Percentiles rank a stretch among this genome's conserved stretches.
Conservation (phyloP, 495 filamentous ascomycete species). For the Daldinia bambusicola region DNA sequence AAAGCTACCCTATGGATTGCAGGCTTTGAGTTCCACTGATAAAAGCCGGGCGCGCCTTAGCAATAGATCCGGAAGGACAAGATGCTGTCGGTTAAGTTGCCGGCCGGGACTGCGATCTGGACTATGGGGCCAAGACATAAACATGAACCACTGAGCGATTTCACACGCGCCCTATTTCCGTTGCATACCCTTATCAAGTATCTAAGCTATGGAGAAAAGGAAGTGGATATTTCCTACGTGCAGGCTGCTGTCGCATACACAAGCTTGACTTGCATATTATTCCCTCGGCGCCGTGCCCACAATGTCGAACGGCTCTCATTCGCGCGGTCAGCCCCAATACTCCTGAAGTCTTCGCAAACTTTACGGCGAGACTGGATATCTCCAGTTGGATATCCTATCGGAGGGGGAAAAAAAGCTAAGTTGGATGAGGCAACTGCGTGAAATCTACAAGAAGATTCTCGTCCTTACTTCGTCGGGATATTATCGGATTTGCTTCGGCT, state of each 20-base stretch:
- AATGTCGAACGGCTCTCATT: conserved; percentile 4
- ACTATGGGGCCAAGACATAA: conserved; percentile 28
- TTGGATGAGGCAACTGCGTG: not conserved
- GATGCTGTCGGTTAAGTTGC: conserved; percentile 10
- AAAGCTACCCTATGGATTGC: conserved; percentile 6
- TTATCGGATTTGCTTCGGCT: conserved; percentile 18
- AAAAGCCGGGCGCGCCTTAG: conserved; percentile 28
- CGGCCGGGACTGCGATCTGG: conserved; percentile 22
- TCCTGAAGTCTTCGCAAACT: not conserved
- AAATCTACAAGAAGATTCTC: conserved; percentile 12
- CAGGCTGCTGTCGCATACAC: not conserved
- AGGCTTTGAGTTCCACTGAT: conserved; percentile 10
- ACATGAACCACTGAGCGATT: conserved; percentile 8
- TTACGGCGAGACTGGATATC: not conserved
- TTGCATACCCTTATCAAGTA: not conserved
- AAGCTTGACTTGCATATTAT: not conserved
- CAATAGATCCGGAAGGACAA: conserved; percentile 12
- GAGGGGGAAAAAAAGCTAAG: not conserved
- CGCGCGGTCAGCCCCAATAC: too few relatives aligned
- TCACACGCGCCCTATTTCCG: not conserved
- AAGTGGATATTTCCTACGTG: not conserved
- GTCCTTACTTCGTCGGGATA: conserved; percentile 8
- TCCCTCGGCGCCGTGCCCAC: conserved; percentile 9
- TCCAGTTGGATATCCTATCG: not conserved
- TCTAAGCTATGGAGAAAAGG: not conserved